These are phyloP conservation scores for Sphaerulina vaccinii DNA, from an alignment of 2,329 filamentous ascomycete species.

Conservation along the genomic window DNA sequence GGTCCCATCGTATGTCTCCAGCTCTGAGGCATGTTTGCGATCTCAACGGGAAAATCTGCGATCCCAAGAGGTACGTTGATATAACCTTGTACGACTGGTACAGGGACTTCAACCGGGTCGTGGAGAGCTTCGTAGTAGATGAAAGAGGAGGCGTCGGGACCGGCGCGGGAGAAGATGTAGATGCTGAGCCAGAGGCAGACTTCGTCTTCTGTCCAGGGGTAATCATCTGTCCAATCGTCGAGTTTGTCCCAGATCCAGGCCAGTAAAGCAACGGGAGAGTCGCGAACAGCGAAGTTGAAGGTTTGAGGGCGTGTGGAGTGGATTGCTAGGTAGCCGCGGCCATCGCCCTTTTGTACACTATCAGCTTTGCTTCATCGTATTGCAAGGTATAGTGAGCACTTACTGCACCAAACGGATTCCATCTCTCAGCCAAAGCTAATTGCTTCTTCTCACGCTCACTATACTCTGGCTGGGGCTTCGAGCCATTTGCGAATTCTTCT, in stretches of 20 bases:
- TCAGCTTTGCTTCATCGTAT: no score
- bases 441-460: conserved; percentile 53
- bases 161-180: conserved; percentile 69
- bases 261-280: conserved; percentile 65
- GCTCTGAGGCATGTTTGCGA: conserved; percentile 45
- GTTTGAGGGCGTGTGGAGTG: conserved; percentile 72
- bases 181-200: conserved; percentile 71
- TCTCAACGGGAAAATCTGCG: conserved; percentile 60
- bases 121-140: conserved; percentile 71
- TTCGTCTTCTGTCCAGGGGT: conserved; percentile 73
- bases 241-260: conserved; percentile 82
- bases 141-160: conserved; percentile 63
- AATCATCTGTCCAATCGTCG: conserved; percentile 70
- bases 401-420: conserved; percentile 53
- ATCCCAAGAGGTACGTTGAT: conserved; percentile 53
- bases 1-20: conserved; percentile 59
- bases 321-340: conserved; percentile 57
- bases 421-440: conserved; percentile 44
- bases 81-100: conserved; percentile 42
- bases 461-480: conserved; percentile 39
- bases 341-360: conserved; percentile 44
- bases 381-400: neutral
- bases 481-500: conserved; percentile 13
- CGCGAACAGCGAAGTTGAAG: conserved; percentile 65
- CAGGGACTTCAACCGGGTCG: conserved; percentile 26